Evolutionary conservation across 176 grass and related monocot genomes (phyloP), one percentile per base, ranked within the genome.

Genomic region (Bonia amplexicaulis): DNA sequence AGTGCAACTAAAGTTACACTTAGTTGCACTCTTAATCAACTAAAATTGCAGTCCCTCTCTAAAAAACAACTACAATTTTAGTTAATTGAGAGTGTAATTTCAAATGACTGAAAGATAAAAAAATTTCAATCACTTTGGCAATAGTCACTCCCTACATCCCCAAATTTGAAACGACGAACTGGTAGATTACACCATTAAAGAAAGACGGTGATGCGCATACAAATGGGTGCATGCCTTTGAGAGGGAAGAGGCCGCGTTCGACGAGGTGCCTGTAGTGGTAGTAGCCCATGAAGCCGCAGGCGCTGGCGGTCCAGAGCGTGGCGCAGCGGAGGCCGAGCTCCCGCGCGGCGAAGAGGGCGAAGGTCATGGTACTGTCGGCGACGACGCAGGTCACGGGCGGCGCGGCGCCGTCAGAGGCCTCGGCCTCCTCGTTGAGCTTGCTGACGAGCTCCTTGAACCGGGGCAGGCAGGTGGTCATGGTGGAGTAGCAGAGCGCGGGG

Each of bases 271-370:
- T 77, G 80, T 53, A 90, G 80, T 84, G 85, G 80, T 7, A 75
- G 80, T 87, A 90, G 27, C 75, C 53, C 60, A 91, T 44, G 75
- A 87, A 84, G 9, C 89, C 89, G 52, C 75, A 84, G 0, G 85
- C 85, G 69, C 80, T 84, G 33, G 89, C 74, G 0, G 89, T 91
- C 89, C 85, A 87, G 41, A 91, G 62, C 67, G 85, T 84, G 52
- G 45, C 80, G 69, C 62, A 51, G 58, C 85, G 75, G 31, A 91
- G 84, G 19, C 89, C 79, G 10, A 91, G 85, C 16, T 91, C 89
- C 2, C 80, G 58, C 10, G 89, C 85, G 3, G 69, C 80, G 14
- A 49, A 80, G 67, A 91, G 60, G 11, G 49, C 59, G 85, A 87
- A 91, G 1, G 80, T 54, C 85, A 91, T 87, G 68, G 39, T 87